phyloP scores from a whole-genome alignment of 1,284 basidiomycete genomes.

The Ustilago cynodontis region DNA sequence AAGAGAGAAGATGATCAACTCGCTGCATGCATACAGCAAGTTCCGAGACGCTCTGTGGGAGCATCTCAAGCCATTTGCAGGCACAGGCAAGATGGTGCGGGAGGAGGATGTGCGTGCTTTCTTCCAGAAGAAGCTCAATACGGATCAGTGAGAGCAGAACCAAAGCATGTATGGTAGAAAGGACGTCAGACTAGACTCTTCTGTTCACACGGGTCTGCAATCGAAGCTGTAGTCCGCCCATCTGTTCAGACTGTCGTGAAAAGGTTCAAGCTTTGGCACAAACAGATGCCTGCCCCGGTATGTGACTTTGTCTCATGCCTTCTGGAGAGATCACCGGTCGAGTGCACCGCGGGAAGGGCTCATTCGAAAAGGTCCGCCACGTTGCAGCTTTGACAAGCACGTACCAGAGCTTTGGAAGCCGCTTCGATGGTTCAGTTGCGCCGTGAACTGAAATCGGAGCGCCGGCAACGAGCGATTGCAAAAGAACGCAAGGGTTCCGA shows the following conservation, averaged over 20 bases:
- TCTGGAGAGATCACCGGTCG: not conserved
- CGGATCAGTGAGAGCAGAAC: slow-evolving; percentile 20
- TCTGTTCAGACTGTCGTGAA: not conserved
- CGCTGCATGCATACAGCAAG: slow-evolving; percentile 67
- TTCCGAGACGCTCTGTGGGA: slow-evolving; percentile 70
- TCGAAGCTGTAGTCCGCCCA: not conserved
- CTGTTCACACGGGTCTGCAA: not conserved
- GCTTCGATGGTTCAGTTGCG: not conserved
- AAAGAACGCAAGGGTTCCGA: not conserved
- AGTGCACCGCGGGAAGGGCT: not conserved
- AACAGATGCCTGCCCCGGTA: not conserved
- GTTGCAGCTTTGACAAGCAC: not conserved
- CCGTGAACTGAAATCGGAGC: too few relatives aligned
- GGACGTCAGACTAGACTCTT: not conserved
- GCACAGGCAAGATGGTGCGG: slow-evolving; percentile 66
- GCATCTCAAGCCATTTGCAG: slow-evolving; percentile 70
- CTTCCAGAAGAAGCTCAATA: slow-evolving; percentile 59
- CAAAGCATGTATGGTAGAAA: not conserved
- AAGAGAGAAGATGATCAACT: slow-evolving; percentile 70
- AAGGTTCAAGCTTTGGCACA: not conserved
- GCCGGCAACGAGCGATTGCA: too few relatives aligned
- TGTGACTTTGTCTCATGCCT: too few relatives aligned
- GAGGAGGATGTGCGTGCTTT: slow-evolving; percentile 69
- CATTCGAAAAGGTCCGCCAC: not conserved
- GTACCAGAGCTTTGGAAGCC: not conserved